These are phyloP conservation scores for Biancaea sappan DNA, from an alignment of 306 rosid species.

Conservation along the genomic window DNA sequence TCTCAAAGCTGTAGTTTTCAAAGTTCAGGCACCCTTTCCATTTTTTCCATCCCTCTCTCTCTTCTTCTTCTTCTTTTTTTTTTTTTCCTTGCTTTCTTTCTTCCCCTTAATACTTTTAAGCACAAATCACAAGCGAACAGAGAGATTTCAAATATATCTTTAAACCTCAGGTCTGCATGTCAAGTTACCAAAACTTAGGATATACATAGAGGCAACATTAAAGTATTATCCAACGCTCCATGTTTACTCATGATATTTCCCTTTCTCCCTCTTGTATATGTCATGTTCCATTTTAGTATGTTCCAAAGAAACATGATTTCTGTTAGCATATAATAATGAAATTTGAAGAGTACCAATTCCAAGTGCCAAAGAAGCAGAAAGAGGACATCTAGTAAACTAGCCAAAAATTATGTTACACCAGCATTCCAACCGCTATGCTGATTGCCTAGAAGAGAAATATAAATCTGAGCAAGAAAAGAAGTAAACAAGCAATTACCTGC, in stretches of 20 bases:
- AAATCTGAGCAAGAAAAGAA: slow-evolving; percentile 20
- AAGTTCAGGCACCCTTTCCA: too few relatives aligned
- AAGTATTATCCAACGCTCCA: background rate
- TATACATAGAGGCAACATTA: background rate
- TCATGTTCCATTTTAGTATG: slow-evolving; percentile 3
- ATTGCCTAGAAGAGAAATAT: background rate
- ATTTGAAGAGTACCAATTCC: background rate
- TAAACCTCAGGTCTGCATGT: background rate
- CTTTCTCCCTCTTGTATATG: background rate
- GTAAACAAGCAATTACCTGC: slow-evolving; percentile 46
- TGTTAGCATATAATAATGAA: background rate
- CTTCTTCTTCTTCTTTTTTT: too few relatives aligned
- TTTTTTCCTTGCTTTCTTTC: background rate
- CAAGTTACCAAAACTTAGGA: background rate
- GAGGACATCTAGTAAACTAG: background rate
- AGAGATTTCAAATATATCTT: background rate
- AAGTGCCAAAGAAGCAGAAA: slow-evolving; percentile 6
- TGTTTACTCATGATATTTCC: background rate
- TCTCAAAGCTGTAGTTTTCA: too few relatives aligned
- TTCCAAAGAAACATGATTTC: background rate
- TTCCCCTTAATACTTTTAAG: background rate
- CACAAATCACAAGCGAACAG: background rate
- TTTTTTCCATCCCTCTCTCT: background rate
- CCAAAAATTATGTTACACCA: background rate
- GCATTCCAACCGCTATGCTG: background rate